Base-by-base conservation (phyloP, 306 rosid species). In the Aeschynomene evenia region DNA sequence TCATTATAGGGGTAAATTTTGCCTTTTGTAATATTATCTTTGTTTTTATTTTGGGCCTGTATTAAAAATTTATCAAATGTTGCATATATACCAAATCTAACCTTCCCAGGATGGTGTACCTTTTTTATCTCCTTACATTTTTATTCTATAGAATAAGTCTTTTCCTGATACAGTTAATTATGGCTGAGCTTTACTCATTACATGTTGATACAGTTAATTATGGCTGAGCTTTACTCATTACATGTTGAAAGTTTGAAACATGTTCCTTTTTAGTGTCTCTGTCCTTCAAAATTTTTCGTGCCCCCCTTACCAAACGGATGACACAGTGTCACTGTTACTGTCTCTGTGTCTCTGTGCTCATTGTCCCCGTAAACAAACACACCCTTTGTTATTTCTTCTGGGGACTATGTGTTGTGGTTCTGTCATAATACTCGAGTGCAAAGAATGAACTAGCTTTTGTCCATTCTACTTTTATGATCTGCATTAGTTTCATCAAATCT, bases 1-100 rank as follows among this genome's bases (percentile, higher is more conserved):
- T 58, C 75, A 39, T 80, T 86, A 24, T 86, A 82, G 78, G 33
- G 79, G 81, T 74, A 74, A 63, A 46, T 8, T 65, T 78, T 82
- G 53, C 51, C 29, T 46, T 24, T 8, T 28, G 6, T 4, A 39
- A 13, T 39, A 2, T 28, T 3, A 3, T 5, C 20, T 21, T 7
- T 21, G 28, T 21, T n/a, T 51, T 7, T 13, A 6, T 67, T 21
- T 20, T 19, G 48, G n/a, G 48, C 29, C 18, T 6, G 36, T 34
- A 13, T 7, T 4, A 67, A 23, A 22, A 50, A 59, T 60, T 59
- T 78, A 5, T 39, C 54, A n/a, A 39, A 21, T n/a, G 18, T 39
- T 37, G 64, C 11, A 46, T 6, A 42, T 37, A 37, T 36, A 7
- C 23, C 49, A 28, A 45, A 29, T 16, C 31, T 59, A 53, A 58